These are phyloP conservation scores for Ajuga reptans DNA, from an alignment of 305 asterid genomes.

Conservation along the genomic window DNA sequence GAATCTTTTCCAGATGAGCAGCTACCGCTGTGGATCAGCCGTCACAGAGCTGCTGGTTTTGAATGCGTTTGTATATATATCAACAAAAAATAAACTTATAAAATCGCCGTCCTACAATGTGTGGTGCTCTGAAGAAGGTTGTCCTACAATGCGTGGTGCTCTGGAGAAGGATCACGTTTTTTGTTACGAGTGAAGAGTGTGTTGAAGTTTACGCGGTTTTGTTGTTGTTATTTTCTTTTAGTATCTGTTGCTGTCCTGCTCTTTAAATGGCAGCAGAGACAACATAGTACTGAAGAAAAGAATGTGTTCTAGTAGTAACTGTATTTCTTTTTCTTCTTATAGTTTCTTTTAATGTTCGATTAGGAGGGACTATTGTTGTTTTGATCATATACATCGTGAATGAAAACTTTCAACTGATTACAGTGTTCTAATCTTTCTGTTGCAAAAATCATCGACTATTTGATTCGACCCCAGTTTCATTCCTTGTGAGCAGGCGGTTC, in stretches of 20 bases:
- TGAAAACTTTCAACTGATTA: not conserved
- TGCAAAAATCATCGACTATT: too few relatives aligned
- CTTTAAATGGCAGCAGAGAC: slow-evolving; percentile 4
- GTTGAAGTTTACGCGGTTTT: not conserved
- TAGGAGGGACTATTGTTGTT: not conserved
- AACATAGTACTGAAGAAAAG: not conserved
- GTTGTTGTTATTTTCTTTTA: not conserved
- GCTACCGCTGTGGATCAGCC: not conserved
- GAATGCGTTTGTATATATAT: not conserved
- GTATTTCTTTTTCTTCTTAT: not conserved
- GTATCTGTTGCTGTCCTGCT: slow-evolving; percentile 11
- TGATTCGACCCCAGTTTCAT: too few relatives aligned
- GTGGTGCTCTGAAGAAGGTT: not conserved
- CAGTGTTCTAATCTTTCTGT: too few relatives aligned
- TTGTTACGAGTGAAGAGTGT: not conserved
- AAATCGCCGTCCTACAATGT: not conserved
- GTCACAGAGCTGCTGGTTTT: not conserved
- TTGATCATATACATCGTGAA: not conserved
- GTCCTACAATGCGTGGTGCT: not conserved
- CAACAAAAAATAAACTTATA: not conserved
- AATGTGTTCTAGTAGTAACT: not conserved
- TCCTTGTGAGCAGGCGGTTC: too few relatives aligned
- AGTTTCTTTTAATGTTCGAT: not conserved
- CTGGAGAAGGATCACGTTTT: slow-evolving; percentile 2
- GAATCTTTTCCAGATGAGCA: not conserved